Conservation (phyloP, 2,329 filamentous ascomycete species). For the Cercospora nicotianae region DNA sequence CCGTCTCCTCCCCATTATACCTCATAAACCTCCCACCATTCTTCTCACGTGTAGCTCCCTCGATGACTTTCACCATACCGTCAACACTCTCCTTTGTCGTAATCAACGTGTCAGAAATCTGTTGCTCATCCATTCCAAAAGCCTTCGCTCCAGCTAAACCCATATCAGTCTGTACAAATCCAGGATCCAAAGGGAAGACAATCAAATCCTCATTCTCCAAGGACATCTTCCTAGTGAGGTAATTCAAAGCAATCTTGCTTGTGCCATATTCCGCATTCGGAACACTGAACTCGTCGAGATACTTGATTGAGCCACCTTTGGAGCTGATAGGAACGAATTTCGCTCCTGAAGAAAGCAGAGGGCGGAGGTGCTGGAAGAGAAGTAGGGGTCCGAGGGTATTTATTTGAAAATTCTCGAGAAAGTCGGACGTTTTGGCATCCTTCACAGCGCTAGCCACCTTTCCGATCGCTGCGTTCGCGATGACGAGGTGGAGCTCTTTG, state of each 20-base stretch:
- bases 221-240: background rate
- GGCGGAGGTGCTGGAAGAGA: constrained; percentile 6
- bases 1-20: constrained; percentile 11
- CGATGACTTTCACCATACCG: constrained; percentile 12
- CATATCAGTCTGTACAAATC: constrained; percentile 12
- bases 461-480: constrained; percentile 15
- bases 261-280: constrained; percentile 10
- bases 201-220: constrained; percentile 1
- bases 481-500: constrained; percentile 10
- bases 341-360: background rate
- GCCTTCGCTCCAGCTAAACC: background rate
- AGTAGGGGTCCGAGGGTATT: constrained; percentile 14
- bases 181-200: constrained; percentile 4
- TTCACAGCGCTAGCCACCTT: background rate
- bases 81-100: constrained; percentile 7
- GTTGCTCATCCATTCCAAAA: background rate
- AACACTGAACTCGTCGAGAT: background rate
- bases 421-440: background rate
- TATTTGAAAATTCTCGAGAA: constrained; percentile 4
- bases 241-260: constrained; percentile 16
- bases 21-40: constrained; percentile 6
- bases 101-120: background rate
- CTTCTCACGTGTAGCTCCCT: background rate
- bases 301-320: background rate
- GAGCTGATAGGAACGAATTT: constrained; percentile 14